Base-by-base conservation (phyloP, 2,329 filamentous ascomycete species). In the Huntiella omanensis region DNA sequence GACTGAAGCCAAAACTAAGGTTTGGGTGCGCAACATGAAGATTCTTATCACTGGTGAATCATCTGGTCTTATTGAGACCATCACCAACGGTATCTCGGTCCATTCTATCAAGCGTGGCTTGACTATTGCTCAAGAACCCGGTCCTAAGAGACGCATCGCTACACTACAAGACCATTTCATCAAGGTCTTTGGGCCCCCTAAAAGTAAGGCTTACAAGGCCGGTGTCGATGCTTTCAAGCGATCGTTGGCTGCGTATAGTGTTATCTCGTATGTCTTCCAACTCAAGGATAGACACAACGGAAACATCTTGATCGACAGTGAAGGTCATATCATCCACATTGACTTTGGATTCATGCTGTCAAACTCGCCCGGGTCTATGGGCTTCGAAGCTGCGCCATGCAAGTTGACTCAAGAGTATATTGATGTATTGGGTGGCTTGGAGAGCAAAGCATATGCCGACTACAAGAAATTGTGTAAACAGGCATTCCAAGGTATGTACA, bases 321-420 rank as follows among this genome's bases (percentile, higher is more conserved):
- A 84, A 59, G 83, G 83, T 7, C 83, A 91, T 57, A 86, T 88
- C 48, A 77, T 91, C 50, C 83, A 91, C 58, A 91, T 91, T 51
- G 83, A 91, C 60, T 91, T 91, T 60, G 83, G 83, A 47, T 91
- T 91, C 59, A 88, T 91, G 81, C 67, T 91, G 33, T 87, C 81
- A 40, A 91, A 91, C 60, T 86, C 82, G 1, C 83, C 83, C 0
- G 83, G 83, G 0, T 81, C 77, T 6, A 83, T 91, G 57, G 83
- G 82, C 2, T 91, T 91, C 55, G 83, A 91, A 62, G 83, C 83
- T 11, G 83, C 83, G 4, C 83, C 83, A 1, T 91, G 91, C 62
- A 91, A 91, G 64, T 67, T 91, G 19, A 87, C 83, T 1, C 75
- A 86, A 52, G 83, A 91, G 57, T 91, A 91, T 57, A 78, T 91